Evolutionary conservation across 805 yeast species (phyloP).

Genomic region (Yamadazyma sp.): DNA sequence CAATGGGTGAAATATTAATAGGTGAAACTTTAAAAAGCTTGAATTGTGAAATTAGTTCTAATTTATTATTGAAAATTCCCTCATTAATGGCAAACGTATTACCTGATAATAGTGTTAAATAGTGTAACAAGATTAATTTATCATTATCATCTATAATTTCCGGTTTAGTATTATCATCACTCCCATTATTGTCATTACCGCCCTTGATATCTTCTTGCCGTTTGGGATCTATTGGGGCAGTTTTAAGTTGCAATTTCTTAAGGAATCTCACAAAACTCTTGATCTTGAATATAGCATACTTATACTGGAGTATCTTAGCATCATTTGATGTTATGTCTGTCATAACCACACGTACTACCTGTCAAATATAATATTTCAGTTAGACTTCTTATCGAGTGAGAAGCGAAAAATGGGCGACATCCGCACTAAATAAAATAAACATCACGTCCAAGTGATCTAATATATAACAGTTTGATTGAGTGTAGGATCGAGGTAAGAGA

Average conservation of each 20-base stretch:
- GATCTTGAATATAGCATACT: conserved; percentile 49
- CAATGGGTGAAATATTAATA: conserved; percentile 25
- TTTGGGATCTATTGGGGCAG: not conserved
- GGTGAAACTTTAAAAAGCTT: conserved; percentile 22
- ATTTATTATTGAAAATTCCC: conserved; percentile 22
- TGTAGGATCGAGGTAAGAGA: no score
- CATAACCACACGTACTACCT: no score
- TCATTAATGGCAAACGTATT: conserved; percentile 38
- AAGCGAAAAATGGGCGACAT: no score
- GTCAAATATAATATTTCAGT: no score
- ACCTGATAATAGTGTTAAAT: conserved; percentile 29
- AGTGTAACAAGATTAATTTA: conserved; percentile 21
- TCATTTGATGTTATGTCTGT: conserved; percentile 40
- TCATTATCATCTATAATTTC: conserved; percentile 6
- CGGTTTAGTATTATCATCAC: not conserved
- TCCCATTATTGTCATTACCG: no score
- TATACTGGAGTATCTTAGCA: conserved; percentile 57
- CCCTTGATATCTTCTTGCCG: no score
- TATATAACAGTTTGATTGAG: no score
- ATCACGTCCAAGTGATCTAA: no score
- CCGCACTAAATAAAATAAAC: no score
- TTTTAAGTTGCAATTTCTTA: conserved; percentile 6
- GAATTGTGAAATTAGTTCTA: conserved; percentile 28
- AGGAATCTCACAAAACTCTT: conserved; percentile 33
- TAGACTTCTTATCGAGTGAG: no score